Evolutionary conservation across 306 rosid genomes (phyloP).

Genomic region (Quercus engelmannii): DNA sequence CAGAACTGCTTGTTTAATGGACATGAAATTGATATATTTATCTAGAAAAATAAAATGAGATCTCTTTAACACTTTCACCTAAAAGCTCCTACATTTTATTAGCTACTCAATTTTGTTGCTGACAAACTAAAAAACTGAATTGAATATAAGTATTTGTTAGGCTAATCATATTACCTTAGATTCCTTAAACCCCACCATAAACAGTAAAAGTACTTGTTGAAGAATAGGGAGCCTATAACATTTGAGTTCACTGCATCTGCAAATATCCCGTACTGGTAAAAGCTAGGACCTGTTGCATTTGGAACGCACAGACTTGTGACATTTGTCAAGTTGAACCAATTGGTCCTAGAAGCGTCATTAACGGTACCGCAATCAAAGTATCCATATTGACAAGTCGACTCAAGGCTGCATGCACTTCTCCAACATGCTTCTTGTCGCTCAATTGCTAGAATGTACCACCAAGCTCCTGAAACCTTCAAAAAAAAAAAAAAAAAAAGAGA

Average conservation of each 20-base stretch:
- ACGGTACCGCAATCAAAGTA: conserved; percentile 61
- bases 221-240: conserved; percentile 65
- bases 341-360: conserved; percentile 31
- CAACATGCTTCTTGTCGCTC: conserved; percentile 62
- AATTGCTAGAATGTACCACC: conserved; percentile 86
- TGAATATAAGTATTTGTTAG: no score
- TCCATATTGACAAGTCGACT: conserved; percentile 39
- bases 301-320: conserved; percentile 59
- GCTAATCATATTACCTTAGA: conserved; percentile 46
- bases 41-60: no score
- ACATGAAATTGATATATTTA: no score
- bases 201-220: conserved; percentile 73
- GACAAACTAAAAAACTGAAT: no score
- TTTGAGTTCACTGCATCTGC: conserved; percentile 67
- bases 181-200: conserved; percentile 75
- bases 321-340: conserved; percentile 65
- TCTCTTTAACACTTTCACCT: no score
- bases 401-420: conserved; percentile 29
- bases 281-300: conserved; percentile 4
- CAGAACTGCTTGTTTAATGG: no score
- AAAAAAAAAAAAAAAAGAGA: not conserved
- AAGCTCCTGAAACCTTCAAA: conserved; percentile 81
- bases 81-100: no score
- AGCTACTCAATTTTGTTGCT: no score
- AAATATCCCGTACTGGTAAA: conserved; percentile 67